These are phyloP conservation scores for Tardiomyces digboiensis DNA, from an alignment of 1,139 yeast genomes.

Conservation along the genomic window DNA sequence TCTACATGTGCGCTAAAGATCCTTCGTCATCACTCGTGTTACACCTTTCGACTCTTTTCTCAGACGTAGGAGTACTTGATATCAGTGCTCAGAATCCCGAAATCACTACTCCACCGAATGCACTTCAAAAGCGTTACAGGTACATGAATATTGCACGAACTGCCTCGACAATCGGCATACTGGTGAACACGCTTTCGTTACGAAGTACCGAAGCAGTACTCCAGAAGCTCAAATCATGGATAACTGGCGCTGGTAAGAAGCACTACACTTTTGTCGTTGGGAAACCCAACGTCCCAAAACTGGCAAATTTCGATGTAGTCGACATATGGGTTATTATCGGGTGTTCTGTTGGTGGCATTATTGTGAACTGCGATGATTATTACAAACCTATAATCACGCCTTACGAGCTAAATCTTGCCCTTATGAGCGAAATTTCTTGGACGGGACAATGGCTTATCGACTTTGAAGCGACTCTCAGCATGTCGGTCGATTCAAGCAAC, in stretches of 20 bases:
- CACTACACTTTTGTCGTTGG: constrained; percentile 95
- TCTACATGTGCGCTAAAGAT: constrained; percentile 46
- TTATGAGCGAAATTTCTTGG: constrained; percentile 71
- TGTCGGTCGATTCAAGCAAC: constrained; percentile 25
- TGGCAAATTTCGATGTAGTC: constrained; percentile 87
- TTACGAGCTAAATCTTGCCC: constrained; percentile 75
- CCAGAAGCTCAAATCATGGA: constrained; percentile 47
- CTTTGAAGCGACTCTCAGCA: constrained; percentile 45
- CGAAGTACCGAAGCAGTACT: constrained; percentile 58
- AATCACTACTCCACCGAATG: constrained; percentile 57
- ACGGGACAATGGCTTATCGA: constrained; percentile 91
- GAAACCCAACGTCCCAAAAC: constrained; percentile 95
- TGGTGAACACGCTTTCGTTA: constrained; percentile 81
- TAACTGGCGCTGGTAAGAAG: constrained; percentile 74
- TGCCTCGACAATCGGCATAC: constrained; percentile 85
- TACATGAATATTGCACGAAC: constrained; percentile 83
- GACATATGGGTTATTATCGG: constrained; percentile 95
- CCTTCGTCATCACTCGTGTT: constrained; percentile 78
- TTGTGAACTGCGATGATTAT: constrained; percentile 70
- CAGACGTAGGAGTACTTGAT: constrained; percentile 9
- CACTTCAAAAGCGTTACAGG: constrained; percentile 73
- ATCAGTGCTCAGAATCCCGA: constrained; percentile 13
- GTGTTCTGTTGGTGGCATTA: constrained; percentile 90
- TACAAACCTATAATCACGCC: constrained; percentile 93
- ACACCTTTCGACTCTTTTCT: constrained; percentile 51